These are phyloP conservation scores for Aspergillus pseudonomiae DNA, from an alignment of 2,329 filamentous ascomycete genomes.

Conservation along the genomic window DNA sequence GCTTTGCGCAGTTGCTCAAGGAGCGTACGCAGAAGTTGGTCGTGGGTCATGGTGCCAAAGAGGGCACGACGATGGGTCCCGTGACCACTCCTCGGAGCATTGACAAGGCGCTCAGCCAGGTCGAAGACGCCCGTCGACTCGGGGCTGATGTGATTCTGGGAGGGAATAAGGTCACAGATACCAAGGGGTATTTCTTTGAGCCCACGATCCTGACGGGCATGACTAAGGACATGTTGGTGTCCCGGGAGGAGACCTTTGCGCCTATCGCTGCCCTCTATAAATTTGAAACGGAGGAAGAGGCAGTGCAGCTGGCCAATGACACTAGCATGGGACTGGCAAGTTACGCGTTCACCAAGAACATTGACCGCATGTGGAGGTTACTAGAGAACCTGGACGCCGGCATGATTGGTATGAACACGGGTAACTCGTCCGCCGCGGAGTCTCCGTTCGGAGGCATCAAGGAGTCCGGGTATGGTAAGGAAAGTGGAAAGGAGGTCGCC, in stretches of 20 bases:
- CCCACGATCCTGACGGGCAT: constrained; percentile 67
- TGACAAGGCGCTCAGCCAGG: constrained; percentile 60
- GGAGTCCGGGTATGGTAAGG: constrained; percentile 69
- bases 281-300: constrained; percentile 69
- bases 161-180: constrained; percentile 50
- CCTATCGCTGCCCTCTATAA: constrained; percentile 65
- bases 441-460: constrained; percentile 70
- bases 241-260: constrained; percentile 66
- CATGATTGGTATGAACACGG: constrained; percentile 69
- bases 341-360: constrained; percentile 70
- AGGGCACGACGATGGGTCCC: constrained; percentile 62
- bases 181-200: constrained; percentile 71
- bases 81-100: constrained; percentile 61
- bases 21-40: constrained; percentile 56
- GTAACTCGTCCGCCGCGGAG: constrained; percentile 68
- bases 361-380: constrained; percentile 67
- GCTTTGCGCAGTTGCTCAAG: constrained; percentile 58
- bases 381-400: constrained; percentile 70
- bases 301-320: constrained; percentile 61
- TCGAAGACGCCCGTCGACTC: constrained; percentile 64
- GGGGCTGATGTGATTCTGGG: constrained; percentile 68
- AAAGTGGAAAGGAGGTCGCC: constrained; percentile 68
- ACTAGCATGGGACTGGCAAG: constrained; percentile 68
- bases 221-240: constrained; percentile 60
- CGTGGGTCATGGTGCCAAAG: constrained; percentile 62